Conservation (phyloP, 495 filamentous ascomycete species). For the Aspergillus nidulans region DNA sequence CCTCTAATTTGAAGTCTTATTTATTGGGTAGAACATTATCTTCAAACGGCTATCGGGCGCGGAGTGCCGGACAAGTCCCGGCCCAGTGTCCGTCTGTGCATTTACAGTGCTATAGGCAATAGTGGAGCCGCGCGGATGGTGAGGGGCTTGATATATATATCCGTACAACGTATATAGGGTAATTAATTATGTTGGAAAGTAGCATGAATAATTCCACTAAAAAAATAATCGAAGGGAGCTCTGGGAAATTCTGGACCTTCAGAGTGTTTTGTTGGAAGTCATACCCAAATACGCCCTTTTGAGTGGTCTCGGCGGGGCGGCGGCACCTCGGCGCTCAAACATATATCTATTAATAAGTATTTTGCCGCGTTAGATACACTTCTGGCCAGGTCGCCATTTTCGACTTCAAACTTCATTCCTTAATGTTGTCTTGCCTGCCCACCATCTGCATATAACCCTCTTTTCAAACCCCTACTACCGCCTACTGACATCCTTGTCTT, state of each 20-base stretch:
- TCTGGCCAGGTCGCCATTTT: slow-evolving; percentile 26
- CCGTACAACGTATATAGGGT: too few species aligned
- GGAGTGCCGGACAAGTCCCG: too few species aligned
- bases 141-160: too few species aligned
- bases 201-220: not conserved
- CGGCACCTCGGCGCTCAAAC: slow-evolving; percentile 3
- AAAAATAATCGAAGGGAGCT: too few species aligned
- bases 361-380: slow-evolving; percentile 17
- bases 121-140: too few species aligned
- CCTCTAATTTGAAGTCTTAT: slow-evolving; percentile 2
- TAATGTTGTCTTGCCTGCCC: slow-evolving; percentile 1
- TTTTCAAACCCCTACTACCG: slow-evolving; percentile 9
- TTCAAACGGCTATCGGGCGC: too few species aligned
- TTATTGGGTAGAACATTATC: not conserved
- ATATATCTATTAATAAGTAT: slow-evolving; percentile 9
- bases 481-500: not conserved
- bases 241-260: not conserved
- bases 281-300: not conserved
- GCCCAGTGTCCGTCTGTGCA: too few species aligned
- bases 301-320: slow-evolving; percentile 13
- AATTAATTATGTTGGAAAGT: too few species aligned
- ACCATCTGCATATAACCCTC: not conserved
- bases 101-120: too few species aligned
- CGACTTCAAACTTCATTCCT: slow-evolving; percentile 2
- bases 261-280: not conserved